Conservation (phyloP, 2,329 filamentous ascomycete species). For the Fusarium bactridioides region DNA sequence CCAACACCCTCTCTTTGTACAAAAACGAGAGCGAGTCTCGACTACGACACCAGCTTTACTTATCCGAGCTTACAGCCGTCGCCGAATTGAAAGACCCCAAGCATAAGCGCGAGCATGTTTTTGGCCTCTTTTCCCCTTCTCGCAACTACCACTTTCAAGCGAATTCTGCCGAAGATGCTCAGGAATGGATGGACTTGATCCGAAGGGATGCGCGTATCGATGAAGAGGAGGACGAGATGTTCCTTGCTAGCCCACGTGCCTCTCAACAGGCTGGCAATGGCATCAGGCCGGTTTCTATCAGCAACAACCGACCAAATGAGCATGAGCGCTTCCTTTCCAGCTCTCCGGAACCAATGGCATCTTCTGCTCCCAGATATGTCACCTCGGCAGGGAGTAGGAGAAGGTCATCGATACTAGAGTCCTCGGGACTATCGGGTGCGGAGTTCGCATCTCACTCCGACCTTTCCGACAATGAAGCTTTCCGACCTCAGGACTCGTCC, state of each 20-base stretch:
- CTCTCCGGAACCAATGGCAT: conserved; percentile 65
- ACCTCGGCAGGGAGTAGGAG: conserved; percentile 51
- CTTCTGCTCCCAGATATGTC: conserved; percentile 47
- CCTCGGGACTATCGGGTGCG: conserved; percentile 69
- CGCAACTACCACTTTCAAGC: conserved; percentile 93
- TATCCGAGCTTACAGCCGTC: conserved; percentile 91
- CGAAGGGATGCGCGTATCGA: conserved; percentile 82
- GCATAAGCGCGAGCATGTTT: conserved; percentile 84
- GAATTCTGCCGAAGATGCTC: conserved; percentile 73
- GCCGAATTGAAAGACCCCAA: conserved; percentile 89
- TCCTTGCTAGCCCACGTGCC: conserved; percentile 71
- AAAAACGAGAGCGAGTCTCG: conserved; percentile 90
- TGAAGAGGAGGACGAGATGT: conserved; percentile 86
- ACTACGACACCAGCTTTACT: conserved; percentile 84
- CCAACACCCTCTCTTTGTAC: conserved; percentile 91
- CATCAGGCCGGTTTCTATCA: conserved; percentile 28
- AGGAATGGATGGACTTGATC: conserved; percentile 87
- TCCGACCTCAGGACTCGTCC: conserved; percentile 58
- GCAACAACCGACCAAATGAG: conserved; percentile 41
- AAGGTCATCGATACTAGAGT: conserved; percentile 69
- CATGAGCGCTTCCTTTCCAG: conserved; percentile 61
- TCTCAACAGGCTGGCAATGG: conserved; percentile 53
- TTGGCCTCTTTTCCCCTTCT: conserved; percentile 90
- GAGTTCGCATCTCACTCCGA: conserved; percentile 85
- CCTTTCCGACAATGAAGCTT: conserved; percentile 75